Conservation (phyloP, 163 green algal genomes). For the Chloroidium sp. region DNA sequence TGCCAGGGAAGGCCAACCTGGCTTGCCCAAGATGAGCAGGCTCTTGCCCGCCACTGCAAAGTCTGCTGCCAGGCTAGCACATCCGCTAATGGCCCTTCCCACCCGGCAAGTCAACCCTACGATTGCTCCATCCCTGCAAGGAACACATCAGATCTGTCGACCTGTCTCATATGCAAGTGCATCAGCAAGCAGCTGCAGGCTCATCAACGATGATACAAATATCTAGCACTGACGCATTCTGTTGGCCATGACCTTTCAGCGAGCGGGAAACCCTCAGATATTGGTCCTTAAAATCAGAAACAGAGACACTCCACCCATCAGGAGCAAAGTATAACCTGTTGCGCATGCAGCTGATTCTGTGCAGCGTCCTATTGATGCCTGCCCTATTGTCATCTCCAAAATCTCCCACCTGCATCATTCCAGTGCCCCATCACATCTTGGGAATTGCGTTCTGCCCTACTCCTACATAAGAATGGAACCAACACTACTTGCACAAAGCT, state of each 20-base stretch:
- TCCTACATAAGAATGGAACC: background rate
- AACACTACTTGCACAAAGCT: background rate
- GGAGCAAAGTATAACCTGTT: conserved; percentile 32
- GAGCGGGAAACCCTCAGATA: too few species aligned
- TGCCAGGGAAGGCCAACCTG: background rate
- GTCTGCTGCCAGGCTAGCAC: conserved; percentile 51
- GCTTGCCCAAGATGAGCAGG: conserved; percentile 51
- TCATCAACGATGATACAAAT: too few species aligned
- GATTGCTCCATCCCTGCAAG: conserved; percentile 44
- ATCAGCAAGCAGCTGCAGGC: too few species aligned
- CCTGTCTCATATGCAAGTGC: too few species aligned
- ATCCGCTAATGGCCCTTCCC: conserved; percentile 68
- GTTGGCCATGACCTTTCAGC: too few species aligned
- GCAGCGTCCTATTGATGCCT: conserved; percentile 87
- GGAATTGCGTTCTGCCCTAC: background rate
- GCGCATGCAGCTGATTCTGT: conserved; percentile 83
- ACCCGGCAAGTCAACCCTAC: conserved; percentile 87
- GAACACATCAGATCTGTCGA: too few species aligned
- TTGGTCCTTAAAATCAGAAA: too few species aligned
- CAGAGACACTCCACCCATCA: too few species aligned
- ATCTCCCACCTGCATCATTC: conserved; percentile 51
- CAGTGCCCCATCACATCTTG: background rate
- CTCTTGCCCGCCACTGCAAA: conserved; percentile 29
- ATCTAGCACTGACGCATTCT: too few species aligned
- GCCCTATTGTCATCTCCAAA: conserved; percentile 93